phyloP scores from a whole-genome alignment of 495 filamentous ascomycete species.

The Hypoxylon lenormandii region DNA sequence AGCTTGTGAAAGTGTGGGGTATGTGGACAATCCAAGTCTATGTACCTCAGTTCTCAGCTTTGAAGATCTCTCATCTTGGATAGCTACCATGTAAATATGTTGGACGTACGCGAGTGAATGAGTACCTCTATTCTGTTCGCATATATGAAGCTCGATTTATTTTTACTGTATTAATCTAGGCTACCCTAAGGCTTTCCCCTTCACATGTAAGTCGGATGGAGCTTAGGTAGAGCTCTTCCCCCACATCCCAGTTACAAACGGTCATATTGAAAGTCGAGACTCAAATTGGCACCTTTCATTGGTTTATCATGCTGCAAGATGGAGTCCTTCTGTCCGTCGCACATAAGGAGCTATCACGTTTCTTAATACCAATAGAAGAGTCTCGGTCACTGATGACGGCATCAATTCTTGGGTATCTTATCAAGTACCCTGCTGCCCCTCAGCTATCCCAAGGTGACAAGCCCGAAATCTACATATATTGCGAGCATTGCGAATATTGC shows the following conservation, averaged over 20 bases:
- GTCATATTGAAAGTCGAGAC: constrained; percentile 7
- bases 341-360: constrained; percentile 41
- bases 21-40: not conserved
- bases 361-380: constrained; percentile 20
- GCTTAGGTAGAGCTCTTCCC: constrained; percentile 33
- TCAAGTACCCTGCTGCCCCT: constrained; percentile 12
- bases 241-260: constrained; percentile 42
- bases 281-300: constrained; percentile 1
- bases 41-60: constrained; percentile 5
- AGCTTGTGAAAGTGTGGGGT: constrained; percentile 56
- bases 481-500: no score
- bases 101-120: not conserved
- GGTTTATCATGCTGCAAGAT: constrained; percentile 15
- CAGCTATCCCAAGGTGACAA: not conserved
- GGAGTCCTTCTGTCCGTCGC: constrained; percentile 39
- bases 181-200: not conserved
- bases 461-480: no score
- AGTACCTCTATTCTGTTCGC: no score
- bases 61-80: not conserved
- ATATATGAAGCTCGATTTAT: constrained; percentile 19
- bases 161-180: constrained; percentile 14
- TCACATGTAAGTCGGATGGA: constrained; percentile 40
- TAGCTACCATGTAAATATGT: constrained; percentile 12
- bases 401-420: constrained; percentile 28
- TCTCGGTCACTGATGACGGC: constrained; percentile 37